phyloP scores from a whole-genome alignment of 345 rosid genomes.

The Garcia nutans region DNA sequence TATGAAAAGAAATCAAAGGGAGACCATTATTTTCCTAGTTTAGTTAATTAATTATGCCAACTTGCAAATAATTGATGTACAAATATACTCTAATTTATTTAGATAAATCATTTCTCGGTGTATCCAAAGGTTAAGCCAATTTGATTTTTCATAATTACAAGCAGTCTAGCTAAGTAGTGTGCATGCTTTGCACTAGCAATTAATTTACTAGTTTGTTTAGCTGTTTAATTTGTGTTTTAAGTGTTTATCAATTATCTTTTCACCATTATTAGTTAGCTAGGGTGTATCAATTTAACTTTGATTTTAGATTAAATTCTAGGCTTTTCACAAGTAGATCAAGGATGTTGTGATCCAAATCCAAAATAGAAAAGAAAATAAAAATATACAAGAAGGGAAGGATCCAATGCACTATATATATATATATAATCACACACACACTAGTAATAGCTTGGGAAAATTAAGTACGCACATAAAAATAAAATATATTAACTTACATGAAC shows the following conservation, averaged over 20 bases:
- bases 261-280: conserved; percentile 22
- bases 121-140: neutral
- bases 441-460: no score
- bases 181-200: conserved; percentile 15
- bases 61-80: neutral
- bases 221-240: conserved; percentile 15
- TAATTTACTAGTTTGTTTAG: conserved; percentile 13
- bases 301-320: no score
- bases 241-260: conserved; percentile 21
- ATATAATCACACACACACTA: no score
- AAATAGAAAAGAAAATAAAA: no score
- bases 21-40: no score
- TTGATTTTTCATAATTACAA: neutral
- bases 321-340: no score
- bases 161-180: conserved; percentile 14
- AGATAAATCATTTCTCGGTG: neutral
- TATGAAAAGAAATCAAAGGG: no score
- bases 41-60: neutral
- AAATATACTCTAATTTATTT: neutral
- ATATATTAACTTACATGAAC: no score
- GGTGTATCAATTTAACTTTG: conserved; percentile 17
- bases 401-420: no score
- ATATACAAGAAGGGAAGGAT: no score
- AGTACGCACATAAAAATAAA: no score
- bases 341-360: no score